Evolutionary conservation across 2,329 filamentous ascomycete genomes (phyloP), one percentile per base, ranked within the genome.

Genomic region (Aspergillus sp.): DNA sequence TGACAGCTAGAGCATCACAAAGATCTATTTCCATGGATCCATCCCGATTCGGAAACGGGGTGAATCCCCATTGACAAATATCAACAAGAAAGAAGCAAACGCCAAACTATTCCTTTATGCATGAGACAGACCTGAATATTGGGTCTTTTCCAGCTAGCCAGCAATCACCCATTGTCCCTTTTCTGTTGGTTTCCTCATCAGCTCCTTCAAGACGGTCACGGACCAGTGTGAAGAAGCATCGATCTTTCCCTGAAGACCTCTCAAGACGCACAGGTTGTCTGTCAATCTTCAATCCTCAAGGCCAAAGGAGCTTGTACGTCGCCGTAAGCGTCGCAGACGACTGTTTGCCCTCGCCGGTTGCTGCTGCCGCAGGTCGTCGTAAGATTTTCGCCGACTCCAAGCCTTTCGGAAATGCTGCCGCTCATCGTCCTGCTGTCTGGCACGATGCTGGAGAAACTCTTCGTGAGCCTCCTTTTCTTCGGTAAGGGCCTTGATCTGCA

Each of bases 401-500:
- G 64, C 62, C 47, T 68, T 70, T 38, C 68, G 67, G 50, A 71
- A 71, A 52, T 65, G 63, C n/a, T 55, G 53, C 32, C 64, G 65
- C 45, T 71, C 69, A 10, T 71, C 66, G 4, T 64, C 59, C 32
- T 67, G 64, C 48, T 71, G 68, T 46, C 62, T 64, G 16, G 64
- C 60, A 4, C 69, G 68, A 45, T 63, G 58, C 25, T 62, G 57
- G 20, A 69, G 47, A 36, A 71, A 71, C 5, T 60, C 57, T 32
- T 64, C 57, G 42, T 70, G 68, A 3, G 68, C 63, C 49, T 65
- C 60, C 59, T 71, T 71, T 50, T 71, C 67, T 47, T 69, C 65
- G 20, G 48, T 61, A 13, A 71, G 55, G 2, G 52, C 51, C 55
- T 71, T 55, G 25, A 71, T 63, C 69, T 71, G 45, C 38, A 46